Percentiles rank a stretch among this genome's conserved stretches.
Conservation (phyloP, 495 filamentous ascomycete genomes). For the Lepraria neglecta region DNA sequence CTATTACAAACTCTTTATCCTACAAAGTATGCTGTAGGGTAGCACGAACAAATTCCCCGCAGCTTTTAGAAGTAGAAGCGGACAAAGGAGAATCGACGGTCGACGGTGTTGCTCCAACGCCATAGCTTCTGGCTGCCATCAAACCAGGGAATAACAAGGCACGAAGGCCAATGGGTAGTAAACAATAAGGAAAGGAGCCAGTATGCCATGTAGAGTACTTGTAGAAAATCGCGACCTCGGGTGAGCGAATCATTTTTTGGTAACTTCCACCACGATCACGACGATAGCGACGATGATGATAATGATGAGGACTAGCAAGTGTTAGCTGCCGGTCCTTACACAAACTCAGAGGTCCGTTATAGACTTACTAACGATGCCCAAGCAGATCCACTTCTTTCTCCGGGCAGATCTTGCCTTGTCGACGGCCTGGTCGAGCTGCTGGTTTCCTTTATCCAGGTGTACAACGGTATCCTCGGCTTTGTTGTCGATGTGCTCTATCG, state of each 20-base stretch:
- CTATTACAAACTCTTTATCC: slow-evolving; percentile 10
- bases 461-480: slow-evolving; percentile 71
- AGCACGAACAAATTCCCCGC: not conserved
- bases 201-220: slow-evolving; percentile 1
- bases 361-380: slow-evolving; percentile 71
- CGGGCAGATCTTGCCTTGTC: slow-evolving; percentile 69
- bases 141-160: not conserved
- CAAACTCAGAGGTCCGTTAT: not conserved
- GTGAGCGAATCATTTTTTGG: not conserved
- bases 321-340: not conserved
- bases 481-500: slow-evolving; percentile 70
- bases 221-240: not conserved
- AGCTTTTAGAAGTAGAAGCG: slow-evolving; percentile 4
- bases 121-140: not conserved
- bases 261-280: slow-evolving; percentile 36
- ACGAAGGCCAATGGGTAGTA: not conserved
- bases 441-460: slow-evolving; percentile 74
- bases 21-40: slow-evolving; percentile 12
- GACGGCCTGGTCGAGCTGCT: slow-evolving; percentile 70
- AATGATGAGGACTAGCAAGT: slow-evolving; percentile 32
- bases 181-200: slow-evolving; percentile 1
- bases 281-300: slow-evolving; percentile 49
- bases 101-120: not conserved
- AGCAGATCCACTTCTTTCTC: slow-evolving; percentile 97
- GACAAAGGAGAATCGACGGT: slow-evolving; percentile 9